phyloP scores from a whole-genome alignment of 2,329 filamentous ascomycete genomes.

The Cordyceps fumosorosea region DNA sequence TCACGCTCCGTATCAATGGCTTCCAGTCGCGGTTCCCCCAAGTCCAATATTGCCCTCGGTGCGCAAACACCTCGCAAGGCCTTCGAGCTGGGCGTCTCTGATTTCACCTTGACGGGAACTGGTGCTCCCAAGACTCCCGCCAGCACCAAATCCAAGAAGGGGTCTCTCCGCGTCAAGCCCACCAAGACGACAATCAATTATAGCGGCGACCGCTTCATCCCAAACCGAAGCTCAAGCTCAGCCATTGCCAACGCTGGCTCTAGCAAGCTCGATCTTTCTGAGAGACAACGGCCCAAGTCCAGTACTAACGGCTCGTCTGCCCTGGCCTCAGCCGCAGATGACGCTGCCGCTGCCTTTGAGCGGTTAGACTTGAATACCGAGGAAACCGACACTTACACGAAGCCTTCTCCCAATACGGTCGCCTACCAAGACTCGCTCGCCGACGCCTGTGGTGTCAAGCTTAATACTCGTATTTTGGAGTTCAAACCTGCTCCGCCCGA shows the following conservation, averaged over 20 bases:
- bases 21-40: constrained; percentile 77
- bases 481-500: constrained; percentile 99
- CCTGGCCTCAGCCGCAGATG: constrained; percentile 72
- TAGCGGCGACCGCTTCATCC: constrained; percentile 87
- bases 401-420: constrained; percentile 77
- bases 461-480: constrained; percentile 91
- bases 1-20: constrained; percentile 60
- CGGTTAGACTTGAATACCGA: constrained; percentile 68
- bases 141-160: constrained; percentile 52
- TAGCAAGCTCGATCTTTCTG: constrained; percentile 69
- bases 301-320: constrained; percentile 64
- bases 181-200: constrained; percentile 79
- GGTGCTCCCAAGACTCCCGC: constrained; percentile 57
- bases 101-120: constrained; percentile 85
- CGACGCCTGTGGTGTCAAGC: constrained; percentile 82
- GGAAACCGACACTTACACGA: constrained; percentile 61
- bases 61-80: constrained; percentile 71
- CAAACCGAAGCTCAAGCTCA: constrained; percentile 85
- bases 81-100: constrained; percentile 84
- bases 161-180: constrained; percentile 44
- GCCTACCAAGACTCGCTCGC: constrained; percentile 91
- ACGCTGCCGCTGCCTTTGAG: constrained; percentile 73
- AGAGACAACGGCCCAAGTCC: constrained; percentile 67
- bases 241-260: constrained; percentile 76
- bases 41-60: constrained; percentile 84